Percentiles rank a stretch among this genome's conserved stretches.
phyloP scores from a whole-genome alignment of 352 stramenopile genomes.

The Phytophthora pistaciae region DNA sequence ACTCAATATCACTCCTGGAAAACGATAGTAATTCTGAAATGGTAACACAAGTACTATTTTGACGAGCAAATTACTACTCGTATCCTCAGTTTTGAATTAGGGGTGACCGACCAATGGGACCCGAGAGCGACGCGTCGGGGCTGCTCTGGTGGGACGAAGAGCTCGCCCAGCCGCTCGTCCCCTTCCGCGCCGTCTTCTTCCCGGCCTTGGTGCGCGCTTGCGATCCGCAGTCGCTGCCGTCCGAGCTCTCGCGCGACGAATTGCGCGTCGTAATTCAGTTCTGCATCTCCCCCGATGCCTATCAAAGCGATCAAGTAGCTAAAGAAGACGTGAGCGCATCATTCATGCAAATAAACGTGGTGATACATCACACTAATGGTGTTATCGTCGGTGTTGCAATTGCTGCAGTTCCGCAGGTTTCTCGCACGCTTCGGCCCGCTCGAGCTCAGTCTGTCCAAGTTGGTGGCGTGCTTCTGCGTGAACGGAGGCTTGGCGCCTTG shows the following conservation, averaged over 20 bases:
- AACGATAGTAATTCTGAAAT: conserved; percentile 20
- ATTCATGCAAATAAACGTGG: conserved; percentile 3
- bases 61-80: neutral
- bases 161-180: conserved; percentile 32
- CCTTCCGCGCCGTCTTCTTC: conserved; percentile 57
- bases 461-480: conserved; percentile 69
- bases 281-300: conserved; percentile 54
- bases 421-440: conserved; percentile 79
- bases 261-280: conserved; percentile 64
- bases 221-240: conserved; percentile 40
- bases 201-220: conserved; percentile 58
- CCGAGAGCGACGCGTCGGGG: conserved; percentile 21
- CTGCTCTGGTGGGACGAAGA: conserved; percentile 52
- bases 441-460: conserved; percentile 58
- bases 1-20: conserved; percentile 16
- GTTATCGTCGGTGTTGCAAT: conserved; percentile 12
- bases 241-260: conserved; percentile 66
- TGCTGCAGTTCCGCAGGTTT: conserved; percentile 63
- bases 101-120: conserved; percentile 1
- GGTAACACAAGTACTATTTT: neutral
- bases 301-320: conserved; percentile 52
- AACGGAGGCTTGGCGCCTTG: conserved; percentile 71
- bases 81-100: neutral
- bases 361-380: conserved; percentile 1
- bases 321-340: conserved; percentile 46